Percentiles rank a stretch among this genome's conserved stretches.
phyloP scores from a whole-genome alignment of 2,329 filamentous ascomycete genomes.

The Alternaria sp. region DNA sequence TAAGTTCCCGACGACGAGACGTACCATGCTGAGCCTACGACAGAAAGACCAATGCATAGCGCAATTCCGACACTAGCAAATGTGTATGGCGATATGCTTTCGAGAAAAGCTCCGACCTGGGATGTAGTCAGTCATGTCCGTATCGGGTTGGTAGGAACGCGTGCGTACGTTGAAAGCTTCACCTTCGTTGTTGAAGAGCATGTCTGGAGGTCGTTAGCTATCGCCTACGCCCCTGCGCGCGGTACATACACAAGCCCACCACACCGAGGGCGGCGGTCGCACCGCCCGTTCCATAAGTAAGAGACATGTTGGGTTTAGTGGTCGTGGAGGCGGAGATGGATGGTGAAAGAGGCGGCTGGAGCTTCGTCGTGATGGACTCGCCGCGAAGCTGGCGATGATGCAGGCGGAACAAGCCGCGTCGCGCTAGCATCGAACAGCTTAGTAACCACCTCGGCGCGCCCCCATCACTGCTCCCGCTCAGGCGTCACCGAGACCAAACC shows the following conservation, averaged over 20 bases:
- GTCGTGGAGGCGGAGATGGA: slow-evolving; percentile 29
- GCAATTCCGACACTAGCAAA: slow-evolving; percentile 92
- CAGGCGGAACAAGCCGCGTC: slow-evolving; percentile 35
- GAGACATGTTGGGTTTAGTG: slow-evolving; percentile 65
- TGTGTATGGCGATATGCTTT: slow-evolving; percentile 89
- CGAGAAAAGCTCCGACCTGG: slow-evolving; percentile 90
- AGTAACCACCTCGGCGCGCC: slow-evolving; percentile 7
- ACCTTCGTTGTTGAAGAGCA: slow-evolving; percentile 97
- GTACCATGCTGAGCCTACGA: slow-evolving; percentile 97
- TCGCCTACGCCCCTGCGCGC: slow-evolving; percentile 25
- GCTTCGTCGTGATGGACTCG: slow-evolving; percentile 35
- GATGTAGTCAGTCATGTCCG: slow-evolving; percentile 12
- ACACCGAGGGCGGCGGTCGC: slow-evolving; percentile 72
- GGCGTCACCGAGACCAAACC: slow-evolving; percentile 14
- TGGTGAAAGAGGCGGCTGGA: slow-evolving; percentile 32
- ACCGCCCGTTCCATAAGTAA: slow-evolving; percentile 73
- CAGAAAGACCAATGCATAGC: slow-evolving; percentile 93
- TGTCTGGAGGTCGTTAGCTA: slow-evolving; percentile 68
- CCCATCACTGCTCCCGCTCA: slow-evolving; percentile 2
- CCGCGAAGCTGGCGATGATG: slow-evolving; percentile 36
- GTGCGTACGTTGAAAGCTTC: slow-evolving; percentile 89
- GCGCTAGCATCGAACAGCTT: slow-evolving; percentile 18
- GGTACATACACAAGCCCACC: slow-evolving; percentile 77
- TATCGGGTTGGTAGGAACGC: slow-evolving; percentile 30
- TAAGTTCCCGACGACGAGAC: slow-evolving; percentile 25